phyloP scores from a whole-genome alignment of 169 alveolate genomes.

The Plasmodium billcollinsi region DNA sequence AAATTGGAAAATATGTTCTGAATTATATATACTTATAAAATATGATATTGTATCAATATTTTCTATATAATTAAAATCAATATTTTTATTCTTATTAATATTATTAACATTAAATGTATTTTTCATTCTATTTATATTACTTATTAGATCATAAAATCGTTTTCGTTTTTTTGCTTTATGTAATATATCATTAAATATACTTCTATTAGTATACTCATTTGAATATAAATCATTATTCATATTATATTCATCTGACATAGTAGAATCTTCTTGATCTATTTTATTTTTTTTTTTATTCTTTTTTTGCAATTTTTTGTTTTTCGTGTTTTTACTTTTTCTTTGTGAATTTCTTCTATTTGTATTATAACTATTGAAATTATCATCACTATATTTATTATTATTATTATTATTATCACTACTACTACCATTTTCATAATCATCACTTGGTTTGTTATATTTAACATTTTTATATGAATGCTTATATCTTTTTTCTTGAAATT shows the following conservation, averaged over 20 bases:
- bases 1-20: constrained; percentile 64
- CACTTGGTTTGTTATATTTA: too few relatives aligned
- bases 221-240: constrained; percentile 7
- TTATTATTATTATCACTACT: background rate
- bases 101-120: constrained; percentile 41
- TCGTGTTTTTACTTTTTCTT: background rate
- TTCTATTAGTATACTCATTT: constrained; percentile 33
- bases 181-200: constrained; percentile 49
- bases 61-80: constrained; percentile 44
- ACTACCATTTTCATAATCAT: constrained; percentile 1
- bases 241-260: constrained; percentile 7
- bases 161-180: constrained; percentile 52
- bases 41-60: constrained; percentile 56
- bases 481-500: background rate
- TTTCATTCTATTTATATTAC: constrained; percentile 38
- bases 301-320: background rate
- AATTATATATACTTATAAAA: constrained; percentile 56
- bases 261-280: background rate
- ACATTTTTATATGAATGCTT: too few relatives aligned
- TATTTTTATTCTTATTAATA: constrained; percentile 45
- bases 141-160: constrained; percentile 37
- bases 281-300: background rate
- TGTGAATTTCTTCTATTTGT: background rate
- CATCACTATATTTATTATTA: background rate
- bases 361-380: background rate